phyloP scores from a whole-genome alignment of 306 rosid genomes.

The Citrullus mucosospermus region DNA sequence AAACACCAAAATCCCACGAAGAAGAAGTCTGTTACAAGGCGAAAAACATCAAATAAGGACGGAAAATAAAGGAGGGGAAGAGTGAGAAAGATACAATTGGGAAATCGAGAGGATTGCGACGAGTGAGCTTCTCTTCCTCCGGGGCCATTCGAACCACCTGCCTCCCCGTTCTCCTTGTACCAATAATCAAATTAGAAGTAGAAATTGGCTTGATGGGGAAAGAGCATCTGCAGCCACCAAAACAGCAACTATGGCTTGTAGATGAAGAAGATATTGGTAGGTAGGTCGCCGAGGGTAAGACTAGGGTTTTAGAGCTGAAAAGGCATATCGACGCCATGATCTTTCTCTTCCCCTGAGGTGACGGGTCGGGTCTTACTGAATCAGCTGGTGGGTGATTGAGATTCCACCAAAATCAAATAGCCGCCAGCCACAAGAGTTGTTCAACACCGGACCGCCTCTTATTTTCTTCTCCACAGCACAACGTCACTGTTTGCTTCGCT shows the following conservation, averaged over 20 bases:
- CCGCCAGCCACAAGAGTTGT: not conserved
- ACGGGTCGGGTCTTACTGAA: not conserved
- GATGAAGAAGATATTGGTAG: not conserved
- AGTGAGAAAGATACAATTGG: conserved; percentile 28
- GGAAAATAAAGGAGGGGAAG: not conserved
- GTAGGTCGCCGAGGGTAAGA: not conserved
- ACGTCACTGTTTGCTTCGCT: not conserved
- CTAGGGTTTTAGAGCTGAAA: conserved; percentile 1
- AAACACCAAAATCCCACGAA: not conserved
- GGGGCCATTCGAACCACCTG: conserved; percentile 78
- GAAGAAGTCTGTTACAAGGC: not conserved
- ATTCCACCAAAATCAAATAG: not conserved
- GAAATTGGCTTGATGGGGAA: not conserved
- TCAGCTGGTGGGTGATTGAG: not conserved
- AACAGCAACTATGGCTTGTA: not conserved
- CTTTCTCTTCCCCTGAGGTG: not conserved
- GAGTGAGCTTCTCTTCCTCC: conserved; percentile 65
- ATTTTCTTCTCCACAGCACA: not conserved
- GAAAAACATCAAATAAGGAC: conserved; percentile 3
- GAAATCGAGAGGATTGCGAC: conserved; percentile 80
- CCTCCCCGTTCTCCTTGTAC: not conserved
- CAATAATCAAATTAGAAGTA: not conserved
- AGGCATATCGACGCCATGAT: not conserved
- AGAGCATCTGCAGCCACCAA: not conserved
- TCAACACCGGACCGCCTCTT: not conserved